Percentiles rank a stretch among this genome's conserved stretches.
phyloP scores from a whole-genome alignment of 2,329 filamentous ascomycete genomes.

The Coniochaeta hoffmannii region DNA sequence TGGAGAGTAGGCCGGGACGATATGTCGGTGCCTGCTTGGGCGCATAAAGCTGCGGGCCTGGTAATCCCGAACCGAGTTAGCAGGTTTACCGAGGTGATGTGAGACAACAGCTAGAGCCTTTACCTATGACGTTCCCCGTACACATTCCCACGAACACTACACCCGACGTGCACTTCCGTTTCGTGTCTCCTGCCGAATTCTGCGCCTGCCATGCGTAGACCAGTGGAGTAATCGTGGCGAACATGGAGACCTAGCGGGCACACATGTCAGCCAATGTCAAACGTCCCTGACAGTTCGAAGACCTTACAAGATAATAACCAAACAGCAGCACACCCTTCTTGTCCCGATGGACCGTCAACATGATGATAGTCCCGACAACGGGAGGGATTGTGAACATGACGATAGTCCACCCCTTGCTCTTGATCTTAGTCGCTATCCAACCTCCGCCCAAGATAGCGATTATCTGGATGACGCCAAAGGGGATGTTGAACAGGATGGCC shows the following conservation, averaged over 20 bases:
- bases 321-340: slow-evolving; percentile 44
- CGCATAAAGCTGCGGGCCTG: slow-evolving; percentile 54
- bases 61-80: too few species aligned
- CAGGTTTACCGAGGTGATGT: too few species aligned
- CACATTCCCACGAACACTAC: slow-evolving; percentile 55
- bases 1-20: slow-evolving; percentile 47
- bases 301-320: slow-evolving; percentile 48
- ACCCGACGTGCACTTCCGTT: slow-evolving; percentile 56
- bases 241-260: slow-evolving; percentile 32
- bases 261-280: neutral
- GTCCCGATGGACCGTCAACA: slow-evolving; percentile 43
- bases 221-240: slow-evolving; percentile 47
- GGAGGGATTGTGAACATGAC: slow-evolving; percentile 47
- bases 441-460: slow-evolving; percentile 48
- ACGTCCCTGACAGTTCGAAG: neutral
- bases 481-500: slow-evolving; percentile 48
- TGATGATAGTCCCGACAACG: slow-evolving; percentile 47
- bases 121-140: slow-evolving; percentile 44
- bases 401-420: slow-evolving; percentile 48
- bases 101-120: too few species aligned
- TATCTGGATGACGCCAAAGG: slow-evolving; percentile 47
- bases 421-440: slow-evolving; percentile 44
- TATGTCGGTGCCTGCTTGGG: slow-evolving; percentile 52
- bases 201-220: slow-evolving; percentile 50
- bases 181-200: slow-evolving; percentile 59